Evolutionary conservation across 2,329 filamentous ascomycete species (phyloP).

Genomic region (Tolypocladium endophyticum): DNA sequence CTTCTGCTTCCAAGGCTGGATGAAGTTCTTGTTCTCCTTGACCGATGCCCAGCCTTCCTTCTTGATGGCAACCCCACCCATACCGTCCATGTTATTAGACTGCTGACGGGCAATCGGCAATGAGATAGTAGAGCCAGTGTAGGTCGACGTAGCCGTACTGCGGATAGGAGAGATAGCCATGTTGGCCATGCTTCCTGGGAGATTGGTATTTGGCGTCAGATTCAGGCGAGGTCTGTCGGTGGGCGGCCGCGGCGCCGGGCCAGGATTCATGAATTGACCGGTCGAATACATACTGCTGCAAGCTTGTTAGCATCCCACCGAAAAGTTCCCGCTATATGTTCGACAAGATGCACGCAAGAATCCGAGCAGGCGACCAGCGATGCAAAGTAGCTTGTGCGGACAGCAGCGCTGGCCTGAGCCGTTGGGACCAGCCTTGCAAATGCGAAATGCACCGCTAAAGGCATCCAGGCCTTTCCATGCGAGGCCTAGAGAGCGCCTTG

Average conservation of each 20-base stretch:
- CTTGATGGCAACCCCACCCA: constrained; percentile 61
- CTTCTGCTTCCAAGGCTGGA: constrained; percentile 82
- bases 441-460: background rate
- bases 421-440: background rate
- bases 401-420: background rate
- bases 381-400: background rate
- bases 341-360: background rate
- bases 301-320: constrained; percentile 4
- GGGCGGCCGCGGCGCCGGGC: constrained; percentile 84
- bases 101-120: constrained; percentile 57
- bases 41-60: constrained; percentile 76
- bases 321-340: background rate
- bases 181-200: constrained; percentile 69
- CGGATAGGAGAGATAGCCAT: constrained; percentile 65
- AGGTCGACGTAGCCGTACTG: constrained; percentile 54
- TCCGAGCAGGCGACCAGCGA: background rate
- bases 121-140: constrained; percentile 62
- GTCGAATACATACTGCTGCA: constrained; percentile 42
- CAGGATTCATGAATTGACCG: constrained; percentile 88
- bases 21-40: constrained; percentile 82
- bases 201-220: constrained; percentile 64
- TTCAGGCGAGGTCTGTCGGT: constrained; percentile 72
- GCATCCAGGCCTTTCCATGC: background rate
- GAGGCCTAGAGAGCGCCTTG: background rate
- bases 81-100: constrained; percentile 49